These are phyloP conservation scores for Casuarina glauca DNA, from an alignment of 306 rosid species.

Conservation along the genomic window DNA sequence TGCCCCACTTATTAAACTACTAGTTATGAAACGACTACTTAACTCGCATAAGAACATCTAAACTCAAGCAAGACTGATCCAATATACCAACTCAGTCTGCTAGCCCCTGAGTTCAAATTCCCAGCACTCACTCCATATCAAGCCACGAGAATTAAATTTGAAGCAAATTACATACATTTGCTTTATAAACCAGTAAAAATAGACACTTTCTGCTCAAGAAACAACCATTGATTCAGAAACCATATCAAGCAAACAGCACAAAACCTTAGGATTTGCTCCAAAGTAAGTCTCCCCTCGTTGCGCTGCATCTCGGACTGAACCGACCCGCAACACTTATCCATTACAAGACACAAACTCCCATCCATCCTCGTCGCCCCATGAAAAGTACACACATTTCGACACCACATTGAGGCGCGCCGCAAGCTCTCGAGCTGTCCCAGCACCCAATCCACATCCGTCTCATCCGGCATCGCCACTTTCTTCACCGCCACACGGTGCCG, in stretches of 20 bases:
- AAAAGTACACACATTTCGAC: slow-evolving; percentile 90
- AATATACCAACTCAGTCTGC: neutral
- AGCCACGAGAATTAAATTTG: slow-evolving; percentile 16
- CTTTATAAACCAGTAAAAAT: neutral
- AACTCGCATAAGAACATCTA: neutral
- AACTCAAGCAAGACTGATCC: neutral
- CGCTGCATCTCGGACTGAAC: slow-evolving; percentile 93
- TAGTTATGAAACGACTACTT: neutral
- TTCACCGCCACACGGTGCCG: slow-evolving; percentile 81
- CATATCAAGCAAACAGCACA: neutral
- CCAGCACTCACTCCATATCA: slow-evolving; percentile 6
- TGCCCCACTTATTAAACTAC: slow-evolving; percentile 5
- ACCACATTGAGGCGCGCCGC: slow-evolving; percentile 97
- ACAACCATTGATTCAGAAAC: slow-evolving; percentile 11
- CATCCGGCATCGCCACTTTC: slow-evolving; percentile 66
- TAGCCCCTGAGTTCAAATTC: neutral
- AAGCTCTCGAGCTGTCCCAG: slow-evolving; percentile 72
- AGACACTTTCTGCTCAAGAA: neutral
- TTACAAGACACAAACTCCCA: slow-evolving; percentile 78
- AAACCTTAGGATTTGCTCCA: slow-evolving; percentile 98
- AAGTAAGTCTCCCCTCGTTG: slow-evolving; percentile 90
- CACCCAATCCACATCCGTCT: slow-evolving; percentile 81
- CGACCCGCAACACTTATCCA: slow-evolving; percentile 85
- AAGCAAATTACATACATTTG: slow-evolving; percentile 1
- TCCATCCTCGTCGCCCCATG: slow-evolving; percentile 82